Evolutionary conservation across 768 basidiomycete genomes (phyloP), one percentile per base, ranked within the genome.

Genomic region (Saitozyma sp.): DNA sequence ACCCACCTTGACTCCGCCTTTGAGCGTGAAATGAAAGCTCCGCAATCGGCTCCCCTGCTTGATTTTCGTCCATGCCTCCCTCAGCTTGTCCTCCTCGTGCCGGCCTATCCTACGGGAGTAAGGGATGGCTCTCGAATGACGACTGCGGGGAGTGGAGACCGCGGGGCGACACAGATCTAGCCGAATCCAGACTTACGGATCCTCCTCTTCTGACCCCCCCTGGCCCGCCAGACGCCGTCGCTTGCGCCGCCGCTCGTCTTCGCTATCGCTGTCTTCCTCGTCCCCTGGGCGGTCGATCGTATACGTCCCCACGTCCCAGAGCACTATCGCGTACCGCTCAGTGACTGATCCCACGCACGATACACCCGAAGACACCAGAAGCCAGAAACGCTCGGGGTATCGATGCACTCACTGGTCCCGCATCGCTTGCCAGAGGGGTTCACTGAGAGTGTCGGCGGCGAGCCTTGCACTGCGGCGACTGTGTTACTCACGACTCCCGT

Each of bases 231-330:
- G 14, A n/a, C 55, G 48, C 8, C 58, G 62, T 38, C 61, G 62
- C 52, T 63, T 64, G 16, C 62, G 49, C 50, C 59, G 40, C 14
- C 53, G 45, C 19, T 67, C 62, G 38, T 66, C 58, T 13, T 74
- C 71, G 20, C 64, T 64, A 13, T 68, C 65, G 6, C 64, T 62
- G 13, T 64, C 66, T 8, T 54, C 45, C 4, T 58, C 58, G 1
- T 50, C 57, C 10, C 20, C 62, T 0, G 64, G 57, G 46, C 63
- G 52, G n/a, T 56, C 64, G 57, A 76, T 71, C 29, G 54, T 58
- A 42, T 76, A 76, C 38, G 60, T 54, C 3, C 74, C 74, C 8
- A 76, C 63, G 52, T 76, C 74, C 74, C 74, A 76, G 9, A 76
- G 67, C 29, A 76, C 74, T 75, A 17, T 1, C 2, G 37, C 29